Evolutionary conservation across 139 green algal genomes (phyloP).

Genomic region (Tetratostichococcus sp.): DNA sequence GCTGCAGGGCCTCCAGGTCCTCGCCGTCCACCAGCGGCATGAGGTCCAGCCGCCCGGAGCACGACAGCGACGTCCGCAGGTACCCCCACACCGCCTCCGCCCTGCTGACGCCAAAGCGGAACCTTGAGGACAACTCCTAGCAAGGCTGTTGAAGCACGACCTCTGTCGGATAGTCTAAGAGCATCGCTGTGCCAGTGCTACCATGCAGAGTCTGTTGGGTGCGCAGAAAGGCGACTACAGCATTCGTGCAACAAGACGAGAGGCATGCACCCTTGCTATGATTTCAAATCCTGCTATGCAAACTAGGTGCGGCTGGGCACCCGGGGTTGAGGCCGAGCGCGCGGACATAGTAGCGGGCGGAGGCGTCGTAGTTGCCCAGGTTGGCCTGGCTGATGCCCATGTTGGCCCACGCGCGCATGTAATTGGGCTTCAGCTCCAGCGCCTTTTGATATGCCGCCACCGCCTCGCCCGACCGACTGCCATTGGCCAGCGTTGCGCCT

Average conservation of each 20-base stretch:
- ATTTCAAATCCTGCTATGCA: too few species aligned
- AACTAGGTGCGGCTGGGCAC: too few species aligned
- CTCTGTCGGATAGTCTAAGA: too few species aligned
- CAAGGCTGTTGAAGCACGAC: too few species aligned
- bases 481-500: slow-evolving; percentile 86
- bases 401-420: slow-evolving; percentile 98
- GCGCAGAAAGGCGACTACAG: too few species aligned
- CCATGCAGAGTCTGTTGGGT: too few species aligned
- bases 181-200: too few species aligned
- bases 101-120: neutral
- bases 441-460: slow-evolving; percentile 68
- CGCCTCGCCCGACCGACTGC: slow-evolving; percentile 64
- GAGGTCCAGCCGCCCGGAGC: slow-evolving; percentile 59
- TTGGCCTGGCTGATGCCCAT: slow-evolving; percentile 95
- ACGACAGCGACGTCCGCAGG: slow-evolving; percentile 82
- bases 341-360: slow-evolving; percentile 82
- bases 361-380: slow-evolving; percentile 80
- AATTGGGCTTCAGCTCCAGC: slow-evolving; percentile 97
- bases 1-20: slow-evolving; percentile 53
- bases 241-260: too few species aligned
- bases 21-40: slow-evolving; percentile 51
- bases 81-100: slow-evolving; percentile 90
- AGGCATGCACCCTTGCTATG: too few species aligned
- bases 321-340: slow-evolving; percentile 83
- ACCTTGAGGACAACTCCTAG: too few species aligned